Evolutionary conservation across 192 early-diverging fungal genomes (phyloP).

Genomic region (Backusella morwellensis): DNA sequence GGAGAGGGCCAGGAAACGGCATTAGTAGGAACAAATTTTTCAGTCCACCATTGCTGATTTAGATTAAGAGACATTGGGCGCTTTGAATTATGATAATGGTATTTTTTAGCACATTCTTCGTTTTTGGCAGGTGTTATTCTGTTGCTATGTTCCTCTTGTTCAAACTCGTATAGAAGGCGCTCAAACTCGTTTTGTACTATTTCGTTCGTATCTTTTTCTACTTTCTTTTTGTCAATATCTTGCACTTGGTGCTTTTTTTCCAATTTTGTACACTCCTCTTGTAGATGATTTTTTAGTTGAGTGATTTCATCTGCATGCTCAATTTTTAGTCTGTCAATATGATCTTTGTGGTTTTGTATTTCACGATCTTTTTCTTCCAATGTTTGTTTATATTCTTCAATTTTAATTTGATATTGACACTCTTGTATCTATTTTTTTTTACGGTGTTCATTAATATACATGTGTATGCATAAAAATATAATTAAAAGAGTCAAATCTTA

Average conservation of each 20-base stretch:
- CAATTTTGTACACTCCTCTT: neutral
- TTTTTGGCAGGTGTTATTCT: neutral
- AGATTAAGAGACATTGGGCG: neutral
- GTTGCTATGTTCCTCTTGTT: constrained; percentile 1
- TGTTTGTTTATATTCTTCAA: neutral
- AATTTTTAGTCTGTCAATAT: neutral
- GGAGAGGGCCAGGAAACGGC: constrained; percentile 11
- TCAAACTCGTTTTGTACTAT: neutral
- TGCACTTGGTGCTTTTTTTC: neutral
- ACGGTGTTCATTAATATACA: neutral
- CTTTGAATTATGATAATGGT: neutral
- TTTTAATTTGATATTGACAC: neutral
- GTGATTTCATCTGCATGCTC: neutral
- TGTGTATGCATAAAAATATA: neutral
- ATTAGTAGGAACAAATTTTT: neutral
- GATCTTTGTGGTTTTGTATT: neutral
- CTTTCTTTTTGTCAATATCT: neutral
- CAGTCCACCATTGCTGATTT: constrained; percentile 11
- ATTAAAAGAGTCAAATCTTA: neutral
- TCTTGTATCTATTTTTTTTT: neutral
- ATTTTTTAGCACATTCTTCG: neutral
- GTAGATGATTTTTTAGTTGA: neutral
- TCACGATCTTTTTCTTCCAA: neutral
- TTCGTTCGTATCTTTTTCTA: neutral
- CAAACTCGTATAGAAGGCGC: neutral